Conservation (phyloP, 192 early-diverging fungal species). For the Coemansia sp. region DNA sequence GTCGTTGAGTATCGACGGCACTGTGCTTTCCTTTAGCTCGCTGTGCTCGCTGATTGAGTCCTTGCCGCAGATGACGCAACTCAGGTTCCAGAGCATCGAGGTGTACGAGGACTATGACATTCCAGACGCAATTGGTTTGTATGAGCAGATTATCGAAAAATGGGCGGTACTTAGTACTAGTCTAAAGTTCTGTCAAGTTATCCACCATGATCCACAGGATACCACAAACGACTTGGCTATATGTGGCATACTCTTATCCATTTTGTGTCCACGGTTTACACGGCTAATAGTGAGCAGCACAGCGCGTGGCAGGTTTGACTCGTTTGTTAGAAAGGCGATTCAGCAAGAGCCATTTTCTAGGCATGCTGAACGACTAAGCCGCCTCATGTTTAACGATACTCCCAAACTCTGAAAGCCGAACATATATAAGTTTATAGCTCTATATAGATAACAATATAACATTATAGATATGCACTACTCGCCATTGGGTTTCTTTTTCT, state of each 20-base stretch:
- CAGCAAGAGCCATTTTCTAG: conserved; percentile 5
- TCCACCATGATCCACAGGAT: background rate
- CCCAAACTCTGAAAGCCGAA: background rate
- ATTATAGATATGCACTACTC: background rate
- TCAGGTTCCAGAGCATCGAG: conserved; percentile 6
- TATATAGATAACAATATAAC: background rate
- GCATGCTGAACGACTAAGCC: conserved; percentile 1
- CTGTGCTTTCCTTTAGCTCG: conserved; percentile 1
- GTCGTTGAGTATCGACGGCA: background rate
- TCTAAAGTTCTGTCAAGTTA: conserved; percentile 2
- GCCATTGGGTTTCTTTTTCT: conserved; percentile 26
- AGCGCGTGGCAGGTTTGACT: conserved; percentile 3
- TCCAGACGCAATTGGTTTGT: conserved; percentile 3
- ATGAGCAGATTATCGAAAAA: background rate
- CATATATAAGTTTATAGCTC: background rate
- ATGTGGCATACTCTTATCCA: conserved; percentile 8
- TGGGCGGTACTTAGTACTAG: background rate
- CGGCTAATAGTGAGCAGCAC: background rate
- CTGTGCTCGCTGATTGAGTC: conserved; percentile 9
- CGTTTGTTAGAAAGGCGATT: conserved; percentile 6
- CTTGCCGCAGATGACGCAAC: conserved; percentile 4
- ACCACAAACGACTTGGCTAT: conserved; percentile 7
- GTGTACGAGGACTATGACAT: conserved; percentile 10
- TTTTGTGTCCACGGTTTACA: conserved; percentile 8
- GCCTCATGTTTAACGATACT: conserved; percentile 2